These are phyloP conservation scores for Aspergillus costaricaensis DNA, from an alignment of 2,329 filamentous ascomycete genomes.

Conservation along the genomic window DNA sequence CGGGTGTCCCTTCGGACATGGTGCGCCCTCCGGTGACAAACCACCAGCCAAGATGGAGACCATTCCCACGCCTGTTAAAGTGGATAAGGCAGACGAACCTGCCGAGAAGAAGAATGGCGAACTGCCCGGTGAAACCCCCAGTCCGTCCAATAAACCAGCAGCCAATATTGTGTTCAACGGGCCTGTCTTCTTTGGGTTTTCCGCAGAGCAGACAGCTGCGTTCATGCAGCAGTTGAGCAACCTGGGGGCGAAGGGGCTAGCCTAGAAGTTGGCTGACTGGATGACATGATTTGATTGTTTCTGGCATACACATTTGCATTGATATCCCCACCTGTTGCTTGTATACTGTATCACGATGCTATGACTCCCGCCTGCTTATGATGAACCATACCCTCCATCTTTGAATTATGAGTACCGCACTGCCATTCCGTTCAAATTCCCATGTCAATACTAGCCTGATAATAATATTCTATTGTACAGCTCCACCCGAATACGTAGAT, in stretches of 20 bases:
- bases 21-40: slow-evolving; percentile 20
- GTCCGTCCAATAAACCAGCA: slow-evolving; percentile 17
- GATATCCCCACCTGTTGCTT: neutral
- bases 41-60: slow-evolving; percentile 18
- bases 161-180: slow-evolving; percentile 87
- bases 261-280: slow-evolving; percentile 31
- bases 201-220: slow-evolving; percentile 75
- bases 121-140: slow-evolving; percentile 6
- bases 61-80: slow-evolving; percentile 17
- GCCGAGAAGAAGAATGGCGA: slow-evolving; percentile 7
- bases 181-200: slow-evolving; percentile 91
- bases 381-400: no score
- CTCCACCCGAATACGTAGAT: neutral
- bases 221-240: slow-evolving; percentile 64
- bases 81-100: slow-evolving; percentile 9
- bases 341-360: neutral
- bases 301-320: neutral
- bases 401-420: neutral
- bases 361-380: neutral
- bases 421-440: neutral
- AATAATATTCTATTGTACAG: no score
- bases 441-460: no score
- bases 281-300: neutral
- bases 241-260: slow-evolving; percentile 15
- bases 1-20: slow-evolving; percentile 41